A percentile compares a stretch with the other conserved stretches of the same genome.
phyloP scores from a whole-genome alignment of 495 filamentous ascomycete genomes.

The Talaromyces proteolyticus region DNA sequence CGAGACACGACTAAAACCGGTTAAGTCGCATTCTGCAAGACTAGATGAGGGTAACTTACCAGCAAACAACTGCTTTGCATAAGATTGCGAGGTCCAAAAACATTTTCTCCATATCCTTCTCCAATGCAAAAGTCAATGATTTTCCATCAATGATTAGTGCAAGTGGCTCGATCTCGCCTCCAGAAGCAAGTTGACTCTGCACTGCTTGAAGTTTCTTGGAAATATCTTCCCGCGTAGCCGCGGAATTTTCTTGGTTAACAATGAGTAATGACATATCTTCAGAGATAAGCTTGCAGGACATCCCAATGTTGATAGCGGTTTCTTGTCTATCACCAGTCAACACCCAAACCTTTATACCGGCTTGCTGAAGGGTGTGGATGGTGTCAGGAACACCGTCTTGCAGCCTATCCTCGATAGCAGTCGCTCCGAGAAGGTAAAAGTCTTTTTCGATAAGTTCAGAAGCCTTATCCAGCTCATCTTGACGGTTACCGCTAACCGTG shows the following conservation, averaged over 20 bases:
- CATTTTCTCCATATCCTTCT: slow-evolving; percentile 87
- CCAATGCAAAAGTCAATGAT: slow-evolving; percentile 87
- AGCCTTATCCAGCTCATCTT: slow-evolving; percentile 95
- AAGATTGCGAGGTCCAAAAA: slow-evolving; percentile 90
- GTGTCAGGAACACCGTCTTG: slow-evolving; percentile 99
- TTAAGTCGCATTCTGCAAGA: no score
- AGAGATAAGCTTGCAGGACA: slow-evolving; percentile 98
- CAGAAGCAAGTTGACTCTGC: slow-evolving; percentile 62
- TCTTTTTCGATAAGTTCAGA: slow-evolving; percentile 92
- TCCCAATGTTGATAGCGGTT: slow-evolving; percentile 99
- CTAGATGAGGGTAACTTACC: slow-evolving; percentile 48
- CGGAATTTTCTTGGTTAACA: slow-evolving; percentile 79
- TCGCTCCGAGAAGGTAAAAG: slow-evolving; percentile 87
- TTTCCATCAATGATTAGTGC: slow-evolving; percentile 97
- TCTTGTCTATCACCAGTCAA: slow-evolving; percentile 97
- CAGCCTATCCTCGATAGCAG: slow-evolving; percentile 93
- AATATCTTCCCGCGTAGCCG: slow-evolving; percentile 75
- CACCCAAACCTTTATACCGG: slow-evolving; percentile 99
- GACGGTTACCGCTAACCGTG: slow-evolving; percentile 85
- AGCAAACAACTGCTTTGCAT: slow-evolving; percentile 99
- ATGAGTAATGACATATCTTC: slow-evolving; percentile 99
- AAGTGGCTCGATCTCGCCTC: slow-evolving; percentile 75
- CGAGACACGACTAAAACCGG: slow-evolving; percentile 68
- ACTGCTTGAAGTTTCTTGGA: slow-evolving; percentile 91
- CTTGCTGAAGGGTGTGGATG: slow-evolving; percentile 93